phyloP scores from a whole-genome alignment of 768 basidiomycete genomes.

The Macrolepiota dolichaula region DNA sequence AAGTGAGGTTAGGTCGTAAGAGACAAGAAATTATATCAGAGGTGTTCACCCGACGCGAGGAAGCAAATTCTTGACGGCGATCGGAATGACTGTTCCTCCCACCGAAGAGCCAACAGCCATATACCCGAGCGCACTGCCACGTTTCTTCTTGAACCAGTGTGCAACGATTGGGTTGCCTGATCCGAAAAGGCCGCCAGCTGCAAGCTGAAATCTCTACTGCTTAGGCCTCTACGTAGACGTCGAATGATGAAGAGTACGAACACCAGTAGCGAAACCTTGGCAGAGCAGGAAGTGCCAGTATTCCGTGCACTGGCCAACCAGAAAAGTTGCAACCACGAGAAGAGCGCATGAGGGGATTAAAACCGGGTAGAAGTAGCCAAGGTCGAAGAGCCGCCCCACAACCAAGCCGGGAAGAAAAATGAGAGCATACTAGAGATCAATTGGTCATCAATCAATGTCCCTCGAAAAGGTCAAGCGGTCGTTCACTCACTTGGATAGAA shows the following conservation, averaged over 20 bases:
- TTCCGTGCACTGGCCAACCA: conserved; percentile 53
- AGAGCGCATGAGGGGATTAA: conserved; percentile 19
- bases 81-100: conserved; percentile 69
- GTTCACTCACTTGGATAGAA: conserved; percentile 55
- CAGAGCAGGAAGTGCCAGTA: conserved; percentile 69
- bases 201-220: conserved; percentile 26
- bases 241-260: conserved; percentile 14
- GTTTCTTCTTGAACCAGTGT: too few relatives aligned
- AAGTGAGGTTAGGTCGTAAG: neutral
- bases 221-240: neutral
- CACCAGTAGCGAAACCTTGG: conserved; percentile 59
- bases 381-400: conserved; percentile 59
- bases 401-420: conserved; percentile 56
- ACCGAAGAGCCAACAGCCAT: conserved; percentile 63
- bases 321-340: conserved; percentile 45
- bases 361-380: conserved; percentile 62
- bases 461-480: neutral
- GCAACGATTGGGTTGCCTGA: conserved; percentile 56
- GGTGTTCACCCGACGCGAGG: conserved; percentile 36
- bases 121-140: conserved; percentile 66
- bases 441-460: neutral
- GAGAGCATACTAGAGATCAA: conserved; percentile 49
- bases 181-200: conserved; percentile 59
- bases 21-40: neutral
- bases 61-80: conserved; percentile 54